A percentile compares a stretch with the other conserved stretches of the same genome.
phyloP scores from a whole-genome alignment of 1,139 yeast species.

The Magnusiomyces ingens region DNA sequence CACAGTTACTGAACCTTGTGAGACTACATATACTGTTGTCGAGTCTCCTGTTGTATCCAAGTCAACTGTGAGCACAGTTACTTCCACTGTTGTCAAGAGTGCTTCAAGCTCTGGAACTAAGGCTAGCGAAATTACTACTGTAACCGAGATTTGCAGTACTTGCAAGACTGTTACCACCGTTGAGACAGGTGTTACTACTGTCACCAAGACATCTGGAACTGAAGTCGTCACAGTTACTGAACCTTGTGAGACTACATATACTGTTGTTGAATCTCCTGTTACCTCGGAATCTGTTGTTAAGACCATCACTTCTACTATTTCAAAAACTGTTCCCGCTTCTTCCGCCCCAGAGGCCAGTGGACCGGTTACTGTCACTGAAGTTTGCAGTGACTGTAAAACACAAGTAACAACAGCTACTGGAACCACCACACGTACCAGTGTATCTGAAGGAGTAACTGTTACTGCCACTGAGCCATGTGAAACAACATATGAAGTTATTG shows the following conservation, averaged over 20 bases:
- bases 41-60: neutral
- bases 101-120: too few relatives aligned
- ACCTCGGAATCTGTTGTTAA: too few relatives aligned
- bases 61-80: too few relatives aligned
- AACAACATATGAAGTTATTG: too few relatives aligned
- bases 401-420: too few relatives aligned
- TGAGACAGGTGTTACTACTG: neutral
- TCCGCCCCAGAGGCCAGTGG: constrained; percentile 95
- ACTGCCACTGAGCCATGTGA: too few relatives aligned
- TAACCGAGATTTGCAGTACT: neutral
- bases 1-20: neutral
- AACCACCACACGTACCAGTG: too few relatives aligned
- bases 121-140: too few relatives aligned
- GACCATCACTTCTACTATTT: constrained; percentile 50
- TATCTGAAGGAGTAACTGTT: too few relatives aligned
- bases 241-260: neutral
- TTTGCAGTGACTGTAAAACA: too few relatives aligned
- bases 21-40: neutral
- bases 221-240: neutral
- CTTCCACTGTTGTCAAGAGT: constrained; percentile 76
- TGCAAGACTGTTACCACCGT: neutral
- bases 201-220: neutral
- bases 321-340: constrained; percentile 86
- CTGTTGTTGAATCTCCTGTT: neutral
- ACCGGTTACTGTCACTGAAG: too few relatives aligned